Conservation (phyloP, 2,329 filamentous ascomycete species). For the Exophiala xenobiotica region DNA sequence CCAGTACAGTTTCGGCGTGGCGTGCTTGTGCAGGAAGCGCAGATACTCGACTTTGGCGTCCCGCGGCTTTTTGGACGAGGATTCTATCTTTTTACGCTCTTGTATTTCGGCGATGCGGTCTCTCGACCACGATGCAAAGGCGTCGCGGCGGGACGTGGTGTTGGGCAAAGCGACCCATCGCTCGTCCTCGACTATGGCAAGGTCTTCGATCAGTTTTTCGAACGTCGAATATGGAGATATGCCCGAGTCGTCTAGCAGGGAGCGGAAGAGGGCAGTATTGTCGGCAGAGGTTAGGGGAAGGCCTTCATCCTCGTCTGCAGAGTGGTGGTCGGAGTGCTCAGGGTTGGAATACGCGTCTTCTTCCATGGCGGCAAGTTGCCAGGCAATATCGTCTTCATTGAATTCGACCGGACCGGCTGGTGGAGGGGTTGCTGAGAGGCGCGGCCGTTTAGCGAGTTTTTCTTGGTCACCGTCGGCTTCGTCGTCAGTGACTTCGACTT, state of each 20-base stretch:
- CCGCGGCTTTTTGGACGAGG: neutral
- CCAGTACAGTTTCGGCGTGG: slow-evolving; percentile 93
- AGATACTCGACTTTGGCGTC: slow-evolving; percentile 84
- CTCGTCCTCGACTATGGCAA: slow-evolving; percentile 76
- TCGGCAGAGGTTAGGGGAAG: slow-evolving; percentile 72
- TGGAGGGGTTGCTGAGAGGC: slow-evolving; percentile 45
- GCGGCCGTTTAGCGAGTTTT: slow-evolving; percentile 47
- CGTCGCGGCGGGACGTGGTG: slow-evolving; percentile 77
- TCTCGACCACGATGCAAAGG: slow-evolving; percentile 79
- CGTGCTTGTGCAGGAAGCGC: slow-evolving; percentile 74
- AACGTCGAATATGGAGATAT: slow-evolving; percentile 88
- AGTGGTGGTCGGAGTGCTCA: slow-evolving; percentile 74
- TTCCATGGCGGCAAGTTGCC: slow-evolving; percentile 86
- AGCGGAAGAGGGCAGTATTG: slow-evolving; percentile 73
- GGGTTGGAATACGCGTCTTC: slow-evolving; percentile 66
- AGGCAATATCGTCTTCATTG: slow-evolving; percentile 90
- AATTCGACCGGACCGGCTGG: slow-evolving; percentile 68
- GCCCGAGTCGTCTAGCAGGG: slow-evolving; percentile 76
- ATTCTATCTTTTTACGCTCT: slow-evolving; percentile 59
- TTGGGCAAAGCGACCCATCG: slow-evolving; percentile 81
- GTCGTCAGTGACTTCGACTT: slow-evolving; percentile 69
- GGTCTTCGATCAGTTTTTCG: slow-evolving; percentile 84
- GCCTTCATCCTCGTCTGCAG: slow-evolving; percentile 70
- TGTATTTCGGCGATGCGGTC: slow-evolving; percentile 72
- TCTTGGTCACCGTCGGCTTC: slow-evolving; percentile 50